Conservation (phyloP, 305 asterid genomes). For the Fraxinus sp. region DNA sequence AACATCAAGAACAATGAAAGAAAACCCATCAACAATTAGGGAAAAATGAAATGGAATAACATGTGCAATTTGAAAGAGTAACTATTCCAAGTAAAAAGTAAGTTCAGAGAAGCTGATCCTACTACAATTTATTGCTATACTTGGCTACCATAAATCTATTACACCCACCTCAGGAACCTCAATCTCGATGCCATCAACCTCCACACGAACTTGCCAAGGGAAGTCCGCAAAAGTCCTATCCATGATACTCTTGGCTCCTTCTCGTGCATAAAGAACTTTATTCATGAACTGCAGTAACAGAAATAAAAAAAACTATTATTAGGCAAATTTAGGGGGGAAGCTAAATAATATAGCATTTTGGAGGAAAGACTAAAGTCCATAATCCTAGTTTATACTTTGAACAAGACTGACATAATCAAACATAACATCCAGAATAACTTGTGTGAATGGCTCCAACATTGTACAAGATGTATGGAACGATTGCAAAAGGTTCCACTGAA, state of each 20-base stretch:
- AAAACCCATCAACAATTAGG: background rate
- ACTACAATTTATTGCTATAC: background rate
- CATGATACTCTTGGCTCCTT: conserved; percentile 94
- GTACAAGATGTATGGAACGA: background rate
- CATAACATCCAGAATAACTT: background rate
- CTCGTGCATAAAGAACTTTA: conserved; percentile 96
- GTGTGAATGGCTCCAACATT: background rate
- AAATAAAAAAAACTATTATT: background rate
- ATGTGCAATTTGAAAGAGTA: background rate
- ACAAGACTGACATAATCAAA: background rate
- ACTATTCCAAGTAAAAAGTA: background rate
- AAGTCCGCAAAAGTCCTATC: conserved; percentile 88
- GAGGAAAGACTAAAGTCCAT: background rate
- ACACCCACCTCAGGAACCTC: conserved; percentile 94
- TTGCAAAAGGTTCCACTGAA: background rate
- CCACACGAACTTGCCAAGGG: conserved; percentile 93
- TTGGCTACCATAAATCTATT: conserved; percentile 11
- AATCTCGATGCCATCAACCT: conserved; percentile 88
- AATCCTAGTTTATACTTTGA: background rate
- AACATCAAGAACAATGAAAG: background rate
- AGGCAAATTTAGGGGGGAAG: background rate
- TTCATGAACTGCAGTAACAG: conserved; percentile 86
- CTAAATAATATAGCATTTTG: background rate
- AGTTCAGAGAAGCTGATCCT: background rate
- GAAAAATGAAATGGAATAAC: background rate